A percentile compares a stretch with the other conserved stretches of the same genome.
phyloP scores from a whole-genome alignment of 441 rosid species.

The Adansonia rubrostipa region DNA sequence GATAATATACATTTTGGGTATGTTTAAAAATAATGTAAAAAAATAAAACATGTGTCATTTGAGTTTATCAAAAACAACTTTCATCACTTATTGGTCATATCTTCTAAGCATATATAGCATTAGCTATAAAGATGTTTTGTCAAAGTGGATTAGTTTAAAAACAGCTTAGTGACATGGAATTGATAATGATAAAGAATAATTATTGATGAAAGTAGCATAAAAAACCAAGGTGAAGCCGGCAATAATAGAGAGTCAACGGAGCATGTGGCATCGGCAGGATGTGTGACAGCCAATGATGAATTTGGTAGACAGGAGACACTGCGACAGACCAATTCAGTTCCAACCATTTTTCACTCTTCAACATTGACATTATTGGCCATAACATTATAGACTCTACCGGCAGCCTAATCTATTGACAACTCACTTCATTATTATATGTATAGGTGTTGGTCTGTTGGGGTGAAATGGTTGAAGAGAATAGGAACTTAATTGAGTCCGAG shows the following conservation, averaged over 20 bases:
- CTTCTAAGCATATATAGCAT: not conserved
- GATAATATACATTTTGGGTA: not conserved
- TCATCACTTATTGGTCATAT: not conserved
- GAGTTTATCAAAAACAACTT: not conserved
- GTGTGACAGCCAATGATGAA: not conserved
- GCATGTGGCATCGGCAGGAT: not conserved
- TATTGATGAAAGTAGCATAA: not conserved
- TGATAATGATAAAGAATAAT: not conserved
- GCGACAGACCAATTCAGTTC: slow-evolving; percentile 29
- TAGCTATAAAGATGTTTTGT: not conserved
- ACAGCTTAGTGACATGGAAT: not conserved
- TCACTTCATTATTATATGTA: not conserved
- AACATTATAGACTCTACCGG: slow-evolving; percentile 9
- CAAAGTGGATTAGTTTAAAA: not conserved
- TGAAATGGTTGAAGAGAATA: not conserved
- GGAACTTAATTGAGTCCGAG: not conserved
- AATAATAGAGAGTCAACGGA: slow-evolving; percentile 24
- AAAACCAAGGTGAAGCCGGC: not conserved
- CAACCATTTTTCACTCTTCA: not conserved
- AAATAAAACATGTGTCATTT: not conserved
- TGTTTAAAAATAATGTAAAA: not conserved
- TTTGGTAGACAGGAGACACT: slow-evolving; percentile 17
- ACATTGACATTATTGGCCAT: not conserved
- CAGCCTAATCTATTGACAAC: not conserved
- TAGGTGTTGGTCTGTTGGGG: not conserved